A percentile compares a stretch with the other conserved stretches of the same genome.
Evolutionary conservation across 441 rosid species (phyloP).

Genomic region (Bocquillonia castaneifolia): DNA sequence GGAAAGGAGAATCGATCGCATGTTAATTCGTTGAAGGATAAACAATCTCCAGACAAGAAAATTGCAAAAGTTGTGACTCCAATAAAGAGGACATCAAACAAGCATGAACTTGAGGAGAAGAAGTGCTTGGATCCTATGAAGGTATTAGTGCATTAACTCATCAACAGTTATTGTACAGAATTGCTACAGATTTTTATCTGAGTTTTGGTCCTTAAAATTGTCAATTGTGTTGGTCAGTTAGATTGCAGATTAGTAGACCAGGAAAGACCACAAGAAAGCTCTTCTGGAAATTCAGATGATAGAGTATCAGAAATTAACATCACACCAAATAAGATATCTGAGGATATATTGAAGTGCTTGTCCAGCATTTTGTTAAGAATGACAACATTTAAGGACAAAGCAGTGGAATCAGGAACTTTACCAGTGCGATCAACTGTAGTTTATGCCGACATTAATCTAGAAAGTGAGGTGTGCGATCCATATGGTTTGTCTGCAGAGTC

Average conservation of each 20-base stretch:
- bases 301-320: conserved; percentile 34
- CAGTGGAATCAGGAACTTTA: conserved; percentile 12
- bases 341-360: conserved; percentile 56
- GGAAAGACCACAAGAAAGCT: conserved; percentile 51
- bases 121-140: conserved; percentile 28
- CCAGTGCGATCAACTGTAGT: conserved; percentile 6
- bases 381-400: conserved; percentile 49
- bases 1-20: conserved; percentile 68
- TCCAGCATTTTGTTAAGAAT: conserved; percentile 53
- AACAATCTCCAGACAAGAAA: conserved; percentile 53
- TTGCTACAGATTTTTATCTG: not conserved
- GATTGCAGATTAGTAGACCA: conserved; percentile 54
- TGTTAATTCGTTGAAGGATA: conserved; percentile 51
- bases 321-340: conserved; percentile 60
- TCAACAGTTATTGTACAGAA: not conserved
- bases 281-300: conserved; percentile 36
- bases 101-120: conserved; percentile 32
- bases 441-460: conserved; percentile 26
- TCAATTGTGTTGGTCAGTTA: conserved; percentile 36
- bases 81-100: conserved; percentile 40
- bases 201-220: conserved; percentile 9
- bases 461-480: conserved; percentile 42
- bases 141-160: conserved; percentile 27
- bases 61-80: conserved; percentile 46
- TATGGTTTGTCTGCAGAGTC: conserved; percentile 37